Percentiles rank a stretch among this genome's conserved stretches.
These are phyloP conservation scores for Aspergillus intermedius DNA, from an alignment of 2,329 filamentous ascomycete species.

Conservation along the genomic window DNA sequence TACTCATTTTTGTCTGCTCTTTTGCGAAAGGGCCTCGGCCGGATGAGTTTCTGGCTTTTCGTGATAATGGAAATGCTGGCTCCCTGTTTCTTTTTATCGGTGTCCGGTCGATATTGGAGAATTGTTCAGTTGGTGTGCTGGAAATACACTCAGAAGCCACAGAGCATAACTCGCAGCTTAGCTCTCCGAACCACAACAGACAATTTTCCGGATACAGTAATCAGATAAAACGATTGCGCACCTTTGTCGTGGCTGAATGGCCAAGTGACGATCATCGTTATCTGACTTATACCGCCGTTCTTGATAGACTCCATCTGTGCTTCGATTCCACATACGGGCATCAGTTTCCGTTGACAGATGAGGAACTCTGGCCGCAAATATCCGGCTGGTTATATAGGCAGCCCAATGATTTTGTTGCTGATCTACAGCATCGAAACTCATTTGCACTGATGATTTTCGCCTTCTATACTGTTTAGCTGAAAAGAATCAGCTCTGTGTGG, in stretches of 20 bases:
- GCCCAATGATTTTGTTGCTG: slow-evolving; percentile 4
- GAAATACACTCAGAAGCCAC: background rate
- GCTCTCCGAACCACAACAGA: background rate
- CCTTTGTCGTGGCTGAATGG: background rate
- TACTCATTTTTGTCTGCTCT: slow-evolving; percentile 8
- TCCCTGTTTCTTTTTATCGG: slow-evolving; percentile 9
- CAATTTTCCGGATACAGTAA: background rate
- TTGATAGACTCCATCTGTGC: background rate
- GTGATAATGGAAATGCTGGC: slow-evolving; percentile 1
- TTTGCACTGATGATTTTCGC: slow-evolving; percentile 5
- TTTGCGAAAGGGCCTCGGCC: slow-evolving; percentile 5
- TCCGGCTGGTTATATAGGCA: slow-evolving; percentile 10
- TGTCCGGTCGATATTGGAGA: slow-evolving; percentile 8
- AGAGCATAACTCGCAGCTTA: background rate
- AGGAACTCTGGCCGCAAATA: slow-evolving; percentile 1
- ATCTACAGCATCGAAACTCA: slow-evolving; percentile 2
- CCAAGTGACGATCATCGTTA: background rate
- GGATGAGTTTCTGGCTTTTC: slow-evolving; percentile 12
- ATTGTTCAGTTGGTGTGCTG: background rate
- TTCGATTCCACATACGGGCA: background rate
- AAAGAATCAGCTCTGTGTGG: slow-evolving; percentile 7
- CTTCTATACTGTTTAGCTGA: slow-evolving; percentile 6
- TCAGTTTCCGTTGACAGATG: background rate
- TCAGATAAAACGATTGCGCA: background rate
- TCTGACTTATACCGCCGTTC: background rate